Evolutionary conservation across 129 eudicot species (phyloP), one percentile per base, ranked within the genome.

Genomic region (Flaveria brownii): DNA sequence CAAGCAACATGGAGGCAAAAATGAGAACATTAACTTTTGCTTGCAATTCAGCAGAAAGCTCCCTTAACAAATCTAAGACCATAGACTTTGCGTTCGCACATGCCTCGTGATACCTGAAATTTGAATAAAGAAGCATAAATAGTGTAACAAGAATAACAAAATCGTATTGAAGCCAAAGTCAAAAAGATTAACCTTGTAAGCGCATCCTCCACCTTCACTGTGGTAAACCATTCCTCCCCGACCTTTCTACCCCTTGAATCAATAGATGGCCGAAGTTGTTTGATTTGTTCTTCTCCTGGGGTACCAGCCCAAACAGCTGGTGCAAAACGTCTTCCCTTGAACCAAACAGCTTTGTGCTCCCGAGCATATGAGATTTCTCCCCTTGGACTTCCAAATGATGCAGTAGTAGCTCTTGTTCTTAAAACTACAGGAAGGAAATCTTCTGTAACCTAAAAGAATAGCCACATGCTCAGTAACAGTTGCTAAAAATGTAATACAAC

Each of bases 171-270:
- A 63, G 43, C 22, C 71, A 17, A 39, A 28, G 28, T 8, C 15
- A 66, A 66, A 45, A 45, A n/a, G 7, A 66, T 39, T 39, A 22
- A 94, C 98, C 99, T 91, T 80, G 87, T 54, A 52, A 94, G 84
- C 46, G 99, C 99, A 64, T 81, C 79, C 74, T 94, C 99, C 83
- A 94, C 99, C 85, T 89, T 91, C 73, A 54, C 23, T 12, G 99
- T 91, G 77, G 97, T 91, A 78, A 87, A 94, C 99, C 97, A 94
- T 82, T 94, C 97, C 57, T 94, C 99, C 70, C 99, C 97, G 71
- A 94, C 97, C 55, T 86, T 94, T 84, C 89, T 87, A 54, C 99
- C 96, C 80, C 89, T 94, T 30, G 96, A 84, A 87, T 94, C 97
- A 12, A 89, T 52, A 71, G 97, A 90, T 46, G 90, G 88, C 77